Evolutionary conservation across 352 stramenopile genomes (phyloP).

Genomic region (Thalassiosira exigua): DNA sequence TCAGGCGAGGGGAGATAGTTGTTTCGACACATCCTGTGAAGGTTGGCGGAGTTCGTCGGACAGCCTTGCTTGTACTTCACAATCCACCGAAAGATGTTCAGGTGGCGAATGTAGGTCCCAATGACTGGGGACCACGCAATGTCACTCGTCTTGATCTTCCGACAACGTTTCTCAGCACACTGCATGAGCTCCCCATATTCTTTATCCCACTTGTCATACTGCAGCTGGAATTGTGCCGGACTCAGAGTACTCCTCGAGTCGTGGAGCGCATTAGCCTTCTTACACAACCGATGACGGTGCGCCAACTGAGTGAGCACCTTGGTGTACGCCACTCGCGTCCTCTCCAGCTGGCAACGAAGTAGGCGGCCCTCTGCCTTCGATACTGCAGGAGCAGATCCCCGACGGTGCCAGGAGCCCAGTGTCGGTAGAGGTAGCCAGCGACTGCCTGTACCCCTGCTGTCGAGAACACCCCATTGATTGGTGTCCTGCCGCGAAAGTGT

Average conservation of each 20-base stretch:
- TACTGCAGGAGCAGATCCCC: background rate
- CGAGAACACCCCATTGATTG: background rate
- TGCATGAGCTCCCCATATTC: constrained; percentile 3
- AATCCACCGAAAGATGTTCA: background rate
- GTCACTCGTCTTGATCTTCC: background rate
- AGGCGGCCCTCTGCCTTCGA: too few species aligned
- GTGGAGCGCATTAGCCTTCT: background rate
- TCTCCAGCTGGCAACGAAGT: background rate
- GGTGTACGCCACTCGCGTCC: constrained; percentile 1
- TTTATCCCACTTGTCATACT: constrained; percentile 16
- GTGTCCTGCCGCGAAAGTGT: background rate
- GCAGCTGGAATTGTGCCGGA: background rate
- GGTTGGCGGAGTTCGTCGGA: background rate
- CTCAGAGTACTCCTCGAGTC: background rate
- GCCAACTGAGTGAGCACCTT: background rate
- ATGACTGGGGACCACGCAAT: constrained; percentile 9
- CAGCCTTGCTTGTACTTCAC: background rate
- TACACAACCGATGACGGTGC: background rate
- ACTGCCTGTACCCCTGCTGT: background rate
- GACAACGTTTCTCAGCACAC: constrained; percentile 3
- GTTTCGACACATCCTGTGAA: background rate
- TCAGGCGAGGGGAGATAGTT: background rate
- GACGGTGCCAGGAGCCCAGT: constrained; percentile 9
- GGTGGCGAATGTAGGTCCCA: background rate
- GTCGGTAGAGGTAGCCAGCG: background rate